phyloP scores from a whole-genome alignment of 495 filamentous ascomycete species.

The Daldinia grandis region DNA sequence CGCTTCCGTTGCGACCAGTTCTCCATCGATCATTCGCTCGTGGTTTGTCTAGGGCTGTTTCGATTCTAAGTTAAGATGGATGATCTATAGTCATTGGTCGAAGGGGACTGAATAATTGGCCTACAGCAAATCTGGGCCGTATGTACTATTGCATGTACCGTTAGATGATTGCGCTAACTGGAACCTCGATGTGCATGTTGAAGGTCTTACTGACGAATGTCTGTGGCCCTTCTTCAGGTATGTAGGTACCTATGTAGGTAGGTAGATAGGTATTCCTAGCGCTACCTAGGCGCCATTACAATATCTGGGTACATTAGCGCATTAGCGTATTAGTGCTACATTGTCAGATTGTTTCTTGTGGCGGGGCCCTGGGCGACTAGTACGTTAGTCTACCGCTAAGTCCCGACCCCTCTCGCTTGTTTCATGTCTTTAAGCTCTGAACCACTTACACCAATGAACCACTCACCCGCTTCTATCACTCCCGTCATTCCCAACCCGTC shows the following conservation, averaged over 20 bases:
- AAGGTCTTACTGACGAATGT: constrained; percentile 27
- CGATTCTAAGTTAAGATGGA: constrained; percentile 19
- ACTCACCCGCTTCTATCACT: constrained; percentile 34
- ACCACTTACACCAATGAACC: constrained; percentile 41
- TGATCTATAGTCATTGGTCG: constrained; percentile 14
- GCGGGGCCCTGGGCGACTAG: constrained; percentile 18
- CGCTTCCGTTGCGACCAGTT: constrained; percentile 20
- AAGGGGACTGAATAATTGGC: constrained; percentile 5
- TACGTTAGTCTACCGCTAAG: constrained; percentile 21
- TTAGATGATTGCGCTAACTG: constrained; percentile 39
- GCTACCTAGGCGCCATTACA: constrained; percentile 7
- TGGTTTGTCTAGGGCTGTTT: constrained; percentile 25
- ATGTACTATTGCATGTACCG: constrained; percentile 4
- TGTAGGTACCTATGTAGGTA: neutral
- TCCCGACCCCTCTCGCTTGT: constrained; percentile 39
- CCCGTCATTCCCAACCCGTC: constrained; percentile 30
- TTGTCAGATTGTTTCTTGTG: constrained; percentile 10
- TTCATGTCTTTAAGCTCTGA: constrained; percentile 39
- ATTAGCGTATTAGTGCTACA: too few species aligned
- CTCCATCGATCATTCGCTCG: constrained; percentile 19
- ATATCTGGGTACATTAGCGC: too few species aligned
- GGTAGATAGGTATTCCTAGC: constrained; percentile 13
- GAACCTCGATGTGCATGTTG: constrained; percentile 25
- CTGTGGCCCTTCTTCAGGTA: neutral
- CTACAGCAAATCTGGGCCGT: constrained; percentile 5